These are phyloP conservation scores for Plicaturopsis crispa DNA, from an alignment of 768 basidiomycete species.

Conservation along the genomic window DNA sequence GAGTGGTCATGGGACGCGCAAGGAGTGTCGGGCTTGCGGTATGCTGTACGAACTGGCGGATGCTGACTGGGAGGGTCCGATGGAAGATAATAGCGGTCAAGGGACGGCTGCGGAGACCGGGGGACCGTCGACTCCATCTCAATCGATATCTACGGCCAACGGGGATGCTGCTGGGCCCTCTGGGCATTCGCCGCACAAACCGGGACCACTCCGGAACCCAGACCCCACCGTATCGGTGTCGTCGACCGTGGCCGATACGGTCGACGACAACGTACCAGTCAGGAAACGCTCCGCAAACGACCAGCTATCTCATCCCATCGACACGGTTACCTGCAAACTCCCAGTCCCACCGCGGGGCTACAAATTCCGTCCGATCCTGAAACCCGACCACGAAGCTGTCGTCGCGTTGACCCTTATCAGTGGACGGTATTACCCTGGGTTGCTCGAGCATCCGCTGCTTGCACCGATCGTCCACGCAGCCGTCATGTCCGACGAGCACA, in stretches of 20 bases:
- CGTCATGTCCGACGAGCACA: constrained; percentile 21
- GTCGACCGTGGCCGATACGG: neutral
- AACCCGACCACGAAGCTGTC: constrained; percentile 53
- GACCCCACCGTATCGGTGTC: constrained; percentile 14
- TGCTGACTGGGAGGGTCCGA: constrained; percentile 53
- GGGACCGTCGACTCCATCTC: constrained; percentile 1
- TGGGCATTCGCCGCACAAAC: constrained; percentile 24
- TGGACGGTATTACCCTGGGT: constrained; percentile 74
- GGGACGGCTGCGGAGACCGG: constrained; percentile 1
- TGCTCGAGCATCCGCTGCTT: constrained; percentile 61
- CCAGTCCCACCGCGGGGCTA: constrained; percentile 64
- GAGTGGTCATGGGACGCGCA: constrained; percentile 31
- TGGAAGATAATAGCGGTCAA: constrained; percentile 3
- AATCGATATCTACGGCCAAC: constrained; percentile 10
- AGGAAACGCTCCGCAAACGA: constrained; percentile 15
- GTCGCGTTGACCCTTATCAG: constrained; percentile 64
- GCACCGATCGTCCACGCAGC: constrained; percentile 30
- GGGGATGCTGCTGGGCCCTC: too few species aligned
- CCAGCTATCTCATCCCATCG: constrained; percentile 29
- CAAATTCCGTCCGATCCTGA: constrained; percentile 61
- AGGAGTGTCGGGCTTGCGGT: constrained; percentile 63
- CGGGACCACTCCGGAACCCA: constrained; percentile 20
- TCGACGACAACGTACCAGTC: neutral
- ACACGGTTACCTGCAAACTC: constrained; percentile 29
- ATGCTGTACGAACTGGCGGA: constrained; percentile 77